Conservation (phyloP, 139 green algal species). For the Nannochloris sp. region DNA sequence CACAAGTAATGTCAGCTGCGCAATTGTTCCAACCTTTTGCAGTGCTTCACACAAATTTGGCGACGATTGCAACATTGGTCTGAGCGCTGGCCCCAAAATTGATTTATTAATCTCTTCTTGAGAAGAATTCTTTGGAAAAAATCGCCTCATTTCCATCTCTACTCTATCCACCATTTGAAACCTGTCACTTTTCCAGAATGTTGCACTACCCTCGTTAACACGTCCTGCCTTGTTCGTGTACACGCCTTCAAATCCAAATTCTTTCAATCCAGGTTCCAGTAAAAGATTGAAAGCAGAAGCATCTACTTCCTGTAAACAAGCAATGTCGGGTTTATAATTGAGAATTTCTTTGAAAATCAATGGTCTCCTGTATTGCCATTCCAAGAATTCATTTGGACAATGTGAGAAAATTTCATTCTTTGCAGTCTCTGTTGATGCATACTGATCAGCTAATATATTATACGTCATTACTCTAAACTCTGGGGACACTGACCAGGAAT, state of each 20-base stretch:
- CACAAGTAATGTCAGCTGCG: conserved; percentile 54
- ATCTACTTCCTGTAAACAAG: conserved; percentile 79
- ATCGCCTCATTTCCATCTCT: conserved; percentile 43
- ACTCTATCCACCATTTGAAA: conserved; percentile 24
- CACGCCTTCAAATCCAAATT: conserved; percentile 42
- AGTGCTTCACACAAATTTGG: conserved; percentile 52
- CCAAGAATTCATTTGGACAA: conserved; percentile 54
- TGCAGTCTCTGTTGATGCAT: conserved; percentile 57
- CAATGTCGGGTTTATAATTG: conserved; percentile 57
- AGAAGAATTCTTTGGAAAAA: conserved; percentile 22
- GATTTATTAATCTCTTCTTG: conserved; percentile 8
- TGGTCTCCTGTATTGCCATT: conserved; percentile 63
- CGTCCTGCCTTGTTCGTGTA: conserved; percentile 74
- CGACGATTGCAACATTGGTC: conserved; percentile 52
- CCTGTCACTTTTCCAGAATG: conserved; percentile 38
- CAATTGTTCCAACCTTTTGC: conserved; percentile 68
- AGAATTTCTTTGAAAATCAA: conserved; percentile 72
- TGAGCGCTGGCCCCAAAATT: conserved; percentile 36
- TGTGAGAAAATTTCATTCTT: conserved; percentile 63
- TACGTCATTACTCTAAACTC: conserved; percentile 72
- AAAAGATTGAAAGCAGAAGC: conserved; percentile 46
- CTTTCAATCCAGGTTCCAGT: conserved; percentile 18
- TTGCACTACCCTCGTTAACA: conserved; percentile 61
- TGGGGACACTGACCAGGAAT: conserved; percentile 9
- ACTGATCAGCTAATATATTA: conserved; percentile 92